A percentile compares a stretch with the other conserved stretches of the same genome.
phyloP scores from a whole-genome alignment of 2,329 filamentous ascomycete species.

The Chrysoporthe deuterocubensis region DNA sequence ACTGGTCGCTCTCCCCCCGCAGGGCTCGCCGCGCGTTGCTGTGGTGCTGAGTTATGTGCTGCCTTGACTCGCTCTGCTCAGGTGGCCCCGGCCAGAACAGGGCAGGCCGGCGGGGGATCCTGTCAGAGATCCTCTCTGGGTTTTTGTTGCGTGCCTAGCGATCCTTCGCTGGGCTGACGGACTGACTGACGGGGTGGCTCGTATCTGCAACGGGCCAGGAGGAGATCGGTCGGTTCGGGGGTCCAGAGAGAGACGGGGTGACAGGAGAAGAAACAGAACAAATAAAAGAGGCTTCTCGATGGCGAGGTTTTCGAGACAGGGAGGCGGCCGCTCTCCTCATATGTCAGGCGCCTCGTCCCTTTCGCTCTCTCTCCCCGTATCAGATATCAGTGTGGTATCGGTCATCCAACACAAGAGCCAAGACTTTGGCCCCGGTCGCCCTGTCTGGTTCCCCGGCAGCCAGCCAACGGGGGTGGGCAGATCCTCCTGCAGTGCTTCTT shows the following conservation, averaged over 20 bases:
- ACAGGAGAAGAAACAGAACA: neutral
- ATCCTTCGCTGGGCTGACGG: neutral
- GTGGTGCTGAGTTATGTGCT: too few species aligned
- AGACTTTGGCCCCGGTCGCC: constrained; percentile 19
- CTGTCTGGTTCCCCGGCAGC: constrained; percentile 8
- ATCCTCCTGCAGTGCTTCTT: constrained; percentile 14
- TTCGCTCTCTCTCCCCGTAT: constrained; percentile 22
- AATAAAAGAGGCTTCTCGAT: neutral
- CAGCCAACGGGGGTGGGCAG: constrained; percentile 22
- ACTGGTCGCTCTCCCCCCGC: too few species aligned
- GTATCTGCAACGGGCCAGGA: neutral
- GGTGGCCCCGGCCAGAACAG: too few species aligned
- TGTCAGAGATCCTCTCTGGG: too few species aligned
- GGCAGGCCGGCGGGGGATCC: too few species aligned
- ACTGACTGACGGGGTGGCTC: neutral
- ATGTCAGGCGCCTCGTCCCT: constrained; percentile 14
- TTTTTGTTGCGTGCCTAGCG: too few species aligned
- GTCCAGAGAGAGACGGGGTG: too few species aligned
- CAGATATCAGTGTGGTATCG: constrained; percentile 24
- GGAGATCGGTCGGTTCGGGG: too few species aligned
- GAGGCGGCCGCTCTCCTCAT: constrained; percentile 21
- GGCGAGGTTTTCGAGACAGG: constrained; percentile 9
- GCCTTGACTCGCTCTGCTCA: too few species aligned
- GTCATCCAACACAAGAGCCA: constrained; percentile 26
- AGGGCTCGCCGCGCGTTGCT: too few species aligned